These are phyloP conservation scores for Casaregolazyma lundiana DNA, from an alignment of 1,139 yeast species.

Conservation along the genomic window DNA sequence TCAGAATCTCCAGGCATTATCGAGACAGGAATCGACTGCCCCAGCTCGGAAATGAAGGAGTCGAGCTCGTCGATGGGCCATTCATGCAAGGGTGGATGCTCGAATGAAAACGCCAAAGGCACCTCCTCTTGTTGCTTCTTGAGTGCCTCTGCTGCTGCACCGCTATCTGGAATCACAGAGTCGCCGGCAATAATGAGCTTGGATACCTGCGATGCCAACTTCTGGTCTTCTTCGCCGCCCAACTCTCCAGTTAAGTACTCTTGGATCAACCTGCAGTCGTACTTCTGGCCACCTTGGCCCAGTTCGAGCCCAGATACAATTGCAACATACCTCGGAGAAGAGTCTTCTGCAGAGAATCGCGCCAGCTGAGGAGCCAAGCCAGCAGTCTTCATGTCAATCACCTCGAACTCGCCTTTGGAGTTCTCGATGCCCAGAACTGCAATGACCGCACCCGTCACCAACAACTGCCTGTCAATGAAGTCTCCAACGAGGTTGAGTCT, in stretches of 20 bases:
- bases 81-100: slow-evolving; percentile 11
- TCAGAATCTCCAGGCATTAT: slow-evolving; percentile 83
- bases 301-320: slow-evolving; percentile 71
- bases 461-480: slow-evolving; percentile 41
- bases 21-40: slow-evolving; percentile 59
- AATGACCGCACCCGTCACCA: slow-evolving; percentile 84
- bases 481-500: slow-evolving; percentile 72
- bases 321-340: slow-evolving; percentile 43
- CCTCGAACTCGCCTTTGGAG: slow-evolving; percentile 78
- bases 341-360: slow-evolving; percentile 10
- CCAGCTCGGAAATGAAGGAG: slow-evolving; percentile 52
- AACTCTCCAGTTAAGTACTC: slow-evolving; percentile 73
- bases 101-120: slow-evolving; percentile 9
- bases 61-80: slow-evolving; percentile 45
- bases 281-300: slow-evolving; percentile 35
- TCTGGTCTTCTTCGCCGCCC: slow-evolving; percentile 36
- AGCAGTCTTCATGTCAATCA: slow-evolving; percentile 75
- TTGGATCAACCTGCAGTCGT: slow-evolving; percentile 55
- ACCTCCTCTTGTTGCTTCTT: slow-evolving; percentile 7
- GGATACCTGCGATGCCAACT: slow-evolving; percentile 38
- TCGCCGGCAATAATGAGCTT: slow-evolving; percentile 73
- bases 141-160: background rate
- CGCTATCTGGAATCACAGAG: slow-evolving; percentile 41
- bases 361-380: slow-evolving; percentile 54
- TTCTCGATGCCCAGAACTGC: slow-evolving; percentile 86